Percentiles rank a stretch among this genome's conserved stretches.
These are phyloP conservation scores for Echeveria elegans DNA, from an alignment of 164 flowering plant species.

Conservation along the genomic window DNA sequence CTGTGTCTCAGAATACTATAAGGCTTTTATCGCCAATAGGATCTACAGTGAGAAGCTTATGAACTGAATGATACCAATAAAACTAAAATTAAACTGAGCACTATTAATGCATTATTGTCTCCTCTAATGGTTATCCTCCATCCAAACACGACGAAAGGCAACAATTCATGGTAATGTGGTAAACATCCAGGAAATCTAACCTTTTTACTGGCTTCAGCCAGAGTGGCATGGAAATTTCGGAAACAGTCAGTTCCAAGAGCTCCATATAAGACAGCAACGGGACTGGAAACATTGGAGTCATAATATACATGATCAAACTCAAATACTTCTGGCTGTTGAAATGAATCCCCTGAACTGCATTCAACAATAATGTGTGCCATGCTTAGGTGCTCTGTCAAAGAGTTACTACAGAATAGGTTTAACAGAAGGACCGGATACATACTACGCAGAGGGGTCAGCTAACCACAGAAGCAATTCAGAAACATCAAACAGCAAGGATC, in stretches of 20 bases:
- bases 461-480: constrained; percentile 61
- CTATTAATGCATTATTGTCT: no score
- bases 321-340: constrained; percentile 77
- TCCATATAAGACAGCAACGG: constrained; percentile 76
- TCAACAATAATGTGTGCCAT: constrained; percentile 9
- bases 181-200: no score
- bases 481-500: constrained; percentile 50
- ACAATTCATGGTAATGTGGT: no score
- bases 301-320: constrained; percentile 85
- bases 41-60: no score
- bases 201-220: constrained; percentile 69
- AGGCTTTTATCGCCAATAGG: no score
- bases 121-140: no score
- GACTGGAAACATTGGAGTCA: constrained; percentile 47
- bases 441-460: constrained; percentile 29
- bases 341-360: constrained; percentile 39
- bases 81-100: no score
- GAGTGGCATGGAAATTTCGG: constrained; percentile 54
- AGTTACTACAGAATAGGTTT: neutral
- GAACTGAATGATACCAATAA: no score
- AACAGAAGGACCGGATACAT: constrained; percentile 16
- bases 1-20: no score
- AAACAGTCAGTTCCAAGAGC: constrained; percentile 92
- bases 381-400: neutral
- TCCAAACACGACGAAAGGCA: no score